phyloP scores from a whole-genome alignment of 371 early-diverging fungal species.

The Astathelohania contejeani region DNA sequence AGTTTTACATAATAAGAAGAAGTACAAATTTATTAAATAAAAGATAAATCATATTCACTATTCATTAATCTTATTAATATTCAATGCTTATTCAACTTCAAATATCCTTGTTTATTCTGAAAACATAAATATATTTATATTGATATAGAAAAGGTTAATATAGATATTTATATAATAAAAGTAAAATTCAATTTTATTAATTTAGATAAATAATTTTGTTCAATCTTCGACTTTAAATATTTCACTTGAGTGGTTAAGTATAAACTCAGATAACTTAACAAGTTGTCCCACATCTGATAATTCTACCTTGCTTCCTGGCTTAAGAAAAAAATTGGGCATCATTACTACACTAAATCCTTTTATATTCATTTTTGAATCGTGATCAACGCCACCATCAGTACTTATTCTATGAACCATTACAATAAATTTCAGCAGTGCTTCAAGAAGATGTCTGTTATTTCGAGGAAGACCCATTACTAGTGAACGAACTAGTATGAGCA shows the following conservation, averaged over 20 bases:
- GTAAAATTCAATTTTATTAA: background rate
- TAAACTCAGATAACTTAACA: conserved; percentile 28
- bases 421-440: conserved; percentile 19
- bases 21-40: background rate
- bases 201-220: background rate
- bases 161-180: background rate
- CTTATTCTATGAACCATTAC: conserved; percentile 16
- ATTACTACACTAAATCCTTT: conserved; percentile 35
- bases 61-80: no score
- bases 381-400: conserved; percentile 8
- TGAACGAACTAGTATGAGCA: conserved; percentile 13
- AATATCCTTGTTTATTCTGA: background rate
- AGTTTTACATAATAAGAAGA: background rate
- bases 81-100: no score
- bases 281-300: conserved; percentile 20
- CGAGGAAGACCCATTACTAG: conserved; percentile 29
- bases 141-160: background rate
- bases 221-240: conserved; percentile 17
- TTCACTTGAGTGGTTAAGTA: no score
- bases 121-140: background rate
- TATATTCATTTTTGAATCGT: conserved; percentile 27
- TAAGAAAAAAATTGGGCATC: conserved; percentile 43
- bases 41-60: no score
- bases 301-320: conserved; percentile 10
- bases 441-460: conserved; percentile 35